Base-by-base conservation (phyloP, 1,284 basidiomycete genomes). In the Vanrija sp. region DNA sequence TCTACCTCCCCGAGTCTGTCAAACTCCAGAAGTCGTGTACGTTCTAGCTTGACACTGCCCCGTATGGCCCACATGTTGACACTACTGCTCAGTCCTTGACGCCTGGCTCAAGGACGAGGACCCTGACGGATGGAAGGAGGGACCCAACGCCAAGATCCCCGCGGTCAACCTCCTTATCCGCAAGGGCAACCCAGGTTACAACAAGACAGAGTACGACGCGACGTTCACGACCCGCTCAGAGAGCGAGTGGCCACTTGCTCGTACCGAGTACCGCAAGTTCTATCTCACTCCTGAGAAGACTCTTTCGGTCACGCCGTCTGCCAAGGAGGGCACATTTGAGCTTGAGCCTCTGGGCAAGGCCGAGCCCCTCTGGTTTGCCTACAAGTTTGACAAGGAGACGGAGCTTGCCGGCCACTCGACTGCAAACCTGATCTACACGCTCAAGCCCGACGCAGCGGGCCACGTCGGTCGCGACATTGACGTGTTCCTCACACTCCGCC, bases 381-480 rank as follows among this genome's bases (percentile, higher is more conserved):
- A 56, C 9, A 54, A 51, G 1, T 66, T 72, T 19, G 63, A 64
- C 42, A 45, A 57, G 39, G 62, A 65, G 19, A 66, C 65, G 7
- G 72, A 74, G 58, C 64, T 75, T 40, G 68, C 71, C 1, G 73
- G 73, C 14, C 73, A 74, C 42, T 61, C 65, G 6, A 59, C 67
- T 6, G 62, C 64, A 26, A 62, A 65, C 44, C 55, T 72, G 3
- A 55, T 63, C 5, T 60, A 67, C 49, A 51, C 57, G 15, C 53
- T 60, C 21, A 55, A 57, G 25, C 53, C 61, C 0, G 46, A 47
- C 16, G 64, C 63, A 23, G 26, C 5, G 26, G 63, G 64, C 61
- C 3, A 55, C 64, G 1, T 71, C 72, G n/a, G n/a, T n/a, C 62
- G 55, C 42, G 73, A 75, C 47, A 34, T 71, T 9, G 73, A 75